Conservation (phyloP, 2,329 filamentous ascomycete species). For the Colletotrichum sp. region DNA sequence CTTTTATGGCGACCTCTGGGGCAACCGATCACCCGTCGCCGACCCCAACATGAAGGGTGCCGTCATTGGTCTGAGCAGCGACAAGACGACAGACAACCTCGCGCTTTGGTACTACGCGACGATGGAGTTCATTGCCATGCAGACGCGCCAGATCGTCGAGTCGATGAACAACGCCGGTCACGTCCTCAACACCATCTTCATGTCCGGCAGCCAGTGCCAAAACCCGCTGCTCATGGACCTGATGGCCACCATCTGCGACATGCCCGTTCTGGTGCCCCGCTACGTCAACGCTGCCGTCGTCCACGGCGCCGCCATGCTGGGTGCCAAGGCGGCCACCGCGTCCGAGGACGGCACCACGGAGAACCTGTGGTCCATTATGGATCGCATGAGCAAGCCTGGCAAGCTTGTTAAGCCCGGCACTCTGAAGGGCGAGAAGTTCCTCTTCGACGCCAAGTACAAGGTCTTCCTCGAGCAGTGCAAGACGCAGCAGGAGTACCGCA, state of each 20-base stretch:
- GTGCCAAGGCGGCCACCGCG: conserved; percentile 92
- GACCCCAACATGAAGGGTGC: conserved; percentile 93
- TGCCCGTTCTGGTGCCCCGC: conserved; percentile 91
- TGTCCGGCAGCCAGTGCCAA: conserved; percentile 98
- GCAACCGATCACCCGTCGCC: conserved; percentile 92
- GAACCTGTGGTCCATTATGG: conserved; percentile 95
- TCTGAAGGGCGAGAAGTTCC: conserved; percentile 74
- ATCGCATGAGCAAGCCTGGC: conserved; percentile 93
- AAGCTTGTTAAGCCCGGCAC: conserved; percentile 78
- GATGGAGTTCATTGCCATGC: conserved; percentile 97
- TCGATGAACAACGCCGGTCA: conserved; percentile 93
- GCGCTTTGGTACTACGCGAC: conserved; percentile 94
- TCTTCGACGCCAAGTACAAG: conserved; percentile 89
- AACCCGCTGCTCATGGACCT: conserved; percentile 92
- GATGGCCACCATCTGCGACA: conserved; percentile 86
- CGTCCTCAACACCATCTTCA: conserved; percentile 90
- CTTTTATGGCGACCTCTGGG: conserved; percentile 98
- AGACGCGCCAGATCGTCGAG: conserved; percentile 94
- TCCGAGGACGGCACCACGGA: conserved; percentile 80
- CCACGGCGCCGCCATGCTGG: conserved; percentile 97
- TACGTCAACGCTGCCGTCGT: conserved; percentile 97
- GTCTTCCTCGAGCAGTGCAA: conserved; percentile 94
- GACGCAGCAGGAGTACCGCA: conserved; percentile 83
- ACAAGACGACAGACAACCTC: conserved; percentile 86
- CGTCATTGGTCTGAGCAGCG: conserved; percentile 84